Percentiles rank a stretch among this genome's conserved stretches.
These are phyloP conservation scores for Saccharomyces cerevisiae DNA, from an alignment of 805 yeast genomes.

Conservation along the genomic window DNA sequence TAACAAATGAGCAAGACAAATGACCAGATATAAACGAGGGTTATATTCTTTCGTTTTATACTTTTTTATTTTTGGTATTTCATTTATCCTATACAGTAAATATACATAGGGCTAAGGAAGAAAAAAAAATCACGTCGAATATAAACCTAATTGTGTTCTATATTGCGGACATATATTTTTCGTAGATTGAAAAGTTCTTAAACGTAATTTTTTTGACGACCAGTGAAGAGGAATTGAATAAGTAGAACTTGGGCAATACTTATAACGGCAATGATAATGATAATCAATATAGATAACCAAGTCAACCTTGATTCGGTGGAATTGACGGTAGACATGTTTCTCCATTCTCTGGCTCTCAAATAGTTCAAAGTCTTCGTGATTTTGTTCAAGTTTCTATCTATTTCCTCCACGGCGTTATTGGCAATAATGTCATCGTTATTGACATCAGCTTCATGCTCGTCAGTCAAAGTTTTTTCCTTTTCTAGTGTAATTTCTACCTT, in stretches of 20 bases:
- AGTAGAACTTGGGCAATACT: slow-evolving; percentile 70
- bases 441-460: slow-evolving; percentile 36
- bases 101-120: not conserved
- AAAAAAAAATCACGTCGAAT: not conserved
- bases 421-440: slow-evolving; percentile 44
- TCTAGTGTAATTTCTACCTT: slow-evolving; percentile 56
- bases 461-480: slow-evolving; percentile 34
- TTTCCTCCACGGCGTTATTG: slow-evolving; percentile 47
- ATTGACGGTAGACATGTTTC: slow-evolving; percentile 87
- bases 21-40: not conserved
- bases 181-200: slow-evolving; percentile 7
- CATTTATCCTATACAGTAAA: slow-evolving; percentile 1
- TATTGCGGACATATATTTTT: not conserved
- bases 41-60: not conserved
- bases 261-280: slow-evolving; percentile 66
- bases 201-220: slow-evolving; percentile 36
- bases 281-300: slow-evolving; percentile 66
- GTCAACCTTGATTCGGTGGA: slow-evolving; percentile 72
- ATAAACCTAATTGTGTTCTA: not conserved
- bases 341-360: slow-evolving; percentile 90
- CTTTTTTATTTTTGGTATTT: not conserved
- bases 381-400: slow-evolving; percentile 51
- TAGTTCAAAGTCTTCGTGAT: slow-evolving; percentile 62
- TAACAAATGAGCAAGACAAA: not conserved
- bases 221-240: slow-evolving; percentile 71